Percentiles rank a stretch among this genome's conserved stretches.
Conservation (phyloP, 768 basidiomycete species). For the Lepiota brunneoincarnata region DNA sequence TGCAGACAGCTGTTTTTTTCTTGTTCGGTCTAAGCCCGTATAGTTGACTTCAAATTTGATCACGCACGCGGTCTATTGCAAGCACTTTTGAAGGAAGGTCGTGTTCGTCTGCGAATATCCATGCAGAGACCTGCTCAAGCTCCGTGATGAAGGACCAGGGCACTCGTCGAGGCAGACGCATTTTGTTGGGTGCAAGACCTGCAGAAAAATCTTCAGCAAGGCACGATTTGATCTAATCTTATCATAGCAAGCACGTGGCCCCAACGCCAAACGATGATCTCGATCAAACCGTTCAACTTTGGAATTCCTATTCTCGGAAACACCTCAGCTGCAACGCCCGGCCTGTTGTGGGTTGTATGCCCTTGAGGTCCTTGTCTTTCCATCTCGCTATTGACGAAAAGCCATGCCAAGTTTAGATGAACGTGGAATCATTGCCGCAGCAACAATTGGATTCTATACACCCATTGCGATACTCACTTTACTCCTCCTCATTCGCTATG, state of each 20-base stretch:
- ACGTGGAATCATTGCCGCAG: conserved; percentile 54
- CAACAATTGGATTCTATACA: conserved; percentile 56
- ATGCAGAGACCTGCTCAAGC: conserved; percentile 71
- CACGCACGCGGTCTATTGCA: conserved; percentile 65
- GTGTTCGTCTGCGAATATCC: conserved; percentile 68
- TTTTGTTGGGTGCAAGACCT: conserved; percentile 21
- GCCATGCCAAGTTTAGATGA: conserved; percentile 40
- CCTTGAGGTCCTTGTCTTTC: conserved; percentile 13
- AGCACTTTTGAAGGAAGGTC: conserved; percentile 51
- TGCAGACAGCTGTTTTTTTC: conserved; percentile 57
- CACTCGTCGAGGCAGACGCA: conserved; percentile 77
- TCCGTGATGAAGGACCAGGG: conserved; percentile 74
- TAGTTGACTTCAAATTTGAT: conserved; percentile 1
- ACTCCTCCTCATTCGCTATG: conserved; percentile 49
- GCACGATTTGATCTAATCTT: conserved; percentile 2
- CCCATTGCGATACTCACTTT: conserved; percentile 49
- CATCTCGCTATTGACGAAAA: conserved; percentile 14
- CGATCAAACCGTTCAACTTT: conserved; percentile 9
- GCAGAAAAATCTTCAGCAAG: not conserved
- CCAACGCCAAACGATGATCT: not conserved
- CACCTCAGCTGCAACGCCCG: no score
- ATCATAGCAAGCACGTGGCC: conserved; percentile 2
- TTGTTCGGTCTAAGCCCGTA: conserved; percentile 6
- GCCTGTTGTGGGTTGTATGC: not conserved
- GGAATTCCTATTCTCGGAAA: conserved; percentile 7